Evolutionary conservation across 306 rosid species (phyloP), one percentile per base, ranked within the genome.

Genomic region (Oxytropis ochrocephala): DNA sequence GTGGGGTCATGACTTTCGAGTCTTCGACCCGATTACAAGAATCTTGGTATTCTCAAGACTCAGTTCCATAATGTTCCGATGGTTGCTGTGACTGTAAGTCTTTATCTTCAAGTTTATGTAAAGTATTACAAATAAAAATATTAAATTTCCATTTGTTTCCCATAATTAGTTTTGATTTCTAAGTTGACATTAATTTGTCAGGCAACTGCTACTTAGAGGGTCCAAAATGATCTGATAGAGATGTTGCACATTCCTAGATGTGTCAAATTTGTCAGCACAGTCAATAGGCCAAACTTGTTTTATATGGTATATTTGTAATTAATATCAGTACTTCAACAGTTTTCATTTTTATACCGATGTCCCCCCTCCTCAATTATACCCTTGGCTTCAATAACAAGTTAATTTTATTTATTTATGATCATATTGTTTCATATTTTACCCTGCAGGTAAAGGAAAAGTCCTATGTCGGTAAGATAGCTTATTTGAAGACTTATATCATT

Each of bases 1-100:
- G 80, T 93, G 98, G 98, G 98, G 98, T 72, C 98, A 93, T 69
- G 98, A 92, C 76, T 92, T 92, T 82, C n/a, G n/a, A n/a, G n/a
- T n/a, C n/a, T n/a, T n/a, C 89, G 98, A 80, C 98, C 96, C 30
- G 98, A 92, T 77, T 92, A 92, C 85, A 92, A 92, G 77, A 92
- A 85, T 81, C 98, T 92, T 18, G 91, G 95, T 46, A 92, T 92
- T 81, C 92, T 92, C 70, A 92, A 89, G 90, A 88, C 90, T 83
- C 98, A 93, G 81, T 93, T 90, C 79, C 96, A 96, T 54, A 85
- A 69, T 64, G 90, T 88, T 67, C 97, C 98, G 16, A 44, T 93
- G 79, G 85, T 93, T 83, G 97, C 97, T 75, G 82, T 93, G 79
- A 90, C 98, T 7, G 97, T 93, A 78, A 61, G 93, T 73, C 75